Evolutionary conservation across 768 basidiomycete species (phyloP).

Genomic region (Mycena vulgaris): DNA sequence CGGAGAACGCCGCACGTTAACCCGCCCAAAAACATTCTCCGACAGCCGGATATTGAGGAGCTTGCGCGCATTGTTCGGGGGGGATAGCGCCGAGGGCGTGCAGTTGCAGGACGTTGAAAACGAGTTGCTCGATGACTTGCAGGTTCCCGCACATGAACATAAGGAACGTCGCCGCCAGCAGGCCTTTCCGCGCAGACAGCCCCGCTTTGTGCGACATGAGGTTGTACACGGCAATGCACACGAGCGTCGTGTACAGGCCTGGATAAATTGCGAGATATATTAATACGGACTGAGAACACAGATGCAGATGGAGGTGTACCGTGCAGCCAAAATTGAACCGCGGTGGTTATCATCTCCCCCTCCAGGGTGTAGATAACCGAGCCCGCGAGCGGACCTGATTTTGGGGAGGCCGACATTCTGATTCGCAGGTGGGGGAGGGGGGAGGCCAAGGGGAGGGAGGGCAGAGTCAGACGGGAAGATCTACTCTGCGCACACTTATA

Average conservation of each 20-base stretch:
- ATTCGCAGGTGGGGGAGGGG: not conserved
- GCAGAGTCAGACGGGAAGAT: not conserved
- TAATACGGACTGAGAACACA: not conserved
- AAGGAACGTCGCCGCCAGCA: conserved; percentile 18
- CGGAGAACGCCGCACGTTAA: not conserved
- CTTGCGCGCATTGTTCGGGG: not conserved
- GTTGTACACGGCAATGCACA: conserved; percentile 16
- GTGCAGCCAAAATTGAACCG: conserved; percentile 30
- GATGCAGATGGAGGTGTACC: not conserved
- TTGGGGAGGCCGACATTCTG: conserved; percentile 24
- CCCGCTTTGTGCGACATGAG: conserved; percentile 5
- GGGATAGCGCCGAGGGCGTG: conserved; percentile 4
- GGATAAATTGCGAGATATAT: not conserved
- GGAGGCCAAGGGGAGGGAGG: too few species aligned
- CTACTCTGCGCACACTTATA: too few species aligned
- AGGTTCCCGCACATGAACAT: conserved; percentile 28
- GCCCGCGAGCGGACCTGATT: conserved; percentile 21
- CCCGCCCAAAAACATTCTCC: conserved; percentile 25
- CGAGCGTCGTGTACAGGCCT: conserved; percentile 29
- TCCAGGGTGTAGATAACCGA: conserved; percentile 12
- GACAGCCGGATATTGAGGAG: conserved; percentile 25
- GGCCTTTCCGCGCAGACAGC: conserved; percentile 5
- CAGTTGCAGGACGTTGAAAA: conserved; percentile 17
- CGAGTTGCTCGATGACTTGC: conserved; percentile 29
- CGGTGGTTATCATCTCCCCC: conserved; percentile 28